Evolutionary conservation across 495 filamentous ascomycete genomes (phyloP).

Genomic region (Talaromyces liani): DNA sequence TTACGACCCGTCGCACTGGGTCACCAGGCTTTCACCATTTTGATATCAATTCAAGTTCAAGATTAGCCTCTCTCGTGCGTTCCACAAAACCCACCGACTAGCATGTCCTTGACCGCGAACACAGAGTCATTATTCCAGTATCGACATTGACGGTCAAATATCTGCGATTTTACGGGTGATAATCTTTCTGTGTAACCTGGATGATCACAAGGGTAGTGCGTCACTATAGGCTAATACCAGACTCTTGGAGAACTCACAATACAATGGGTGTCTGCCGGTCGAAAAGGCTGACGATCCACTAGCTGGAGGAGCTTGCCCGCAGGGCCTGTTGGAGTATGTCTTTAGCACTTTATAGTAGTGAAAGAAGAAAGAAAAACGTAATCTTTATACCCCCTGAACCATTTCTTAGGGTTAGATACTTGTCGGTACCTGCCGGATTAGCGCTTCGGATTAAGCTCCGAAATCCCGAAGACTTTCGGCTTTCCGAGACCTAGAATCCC

Average conservation of each 20-base stretch:
- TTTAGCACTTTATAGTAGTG: background rate
- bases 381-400: background rate
- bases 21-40: too few relatives aligned
- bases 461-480: background rate
- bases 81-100: background rate
- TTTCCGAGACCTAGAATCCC: background rate
- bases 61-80: too few relatives aligned
- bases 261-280: background rate
- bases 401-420: background rate
- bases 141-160: background rate
- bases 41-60: background rate
- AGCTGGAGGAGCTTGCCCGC: background rate
- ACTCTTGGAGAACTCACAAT: background rate
- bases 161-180: background rate
- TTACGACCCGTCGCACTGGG: background rate
- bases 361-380: background rate
- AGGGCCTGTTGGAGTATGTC: background rate
- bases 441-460: background rate
- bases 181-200: background rate
- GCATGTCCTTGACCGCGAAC: background rate
- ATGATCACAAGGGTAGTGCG: background rate
- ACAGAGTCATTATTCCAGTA: background rate
- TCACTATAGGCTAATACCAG: background rate
- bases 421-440: background rate
- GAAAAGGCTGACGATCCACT: background rate